Percentiles rank a stretch among this genome's conserved stretches.
These are phyloP conservation scores for Stylonectria norvegica DNA, from an alignment of 2,329 filamentous ascomycete genomes.

Conservation along the genomic window DNA sequence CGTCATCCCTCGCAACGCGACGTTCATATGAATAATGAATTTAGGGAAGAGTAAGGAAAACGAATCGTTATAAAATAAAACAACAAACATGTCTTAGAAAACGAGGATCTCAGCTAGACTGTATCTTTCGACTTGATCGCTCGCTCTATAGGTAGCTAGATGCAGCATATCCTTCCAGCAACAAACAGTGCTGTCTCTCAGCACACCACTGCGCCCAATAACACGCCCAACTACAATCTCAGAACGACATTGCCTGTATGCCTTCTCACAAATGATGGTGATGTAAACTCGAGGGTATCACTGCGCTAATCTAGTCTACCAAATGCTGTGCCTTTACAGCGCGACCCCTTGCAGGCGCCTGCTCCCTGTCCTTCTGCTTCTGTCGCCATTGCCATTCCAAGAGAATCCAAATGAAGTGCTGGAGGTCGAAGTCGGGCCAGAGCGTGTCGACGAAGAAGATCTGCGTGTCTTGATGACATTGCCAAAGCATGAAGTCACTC, in stretches of 20 bases:
- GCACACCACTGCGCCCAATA: too few species aligned
- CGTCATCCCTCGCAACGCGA: too few species aligned
- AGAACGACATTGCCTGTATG: conserved; percentile 2
- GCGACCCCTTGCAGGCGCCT: conserved; percentile 35
- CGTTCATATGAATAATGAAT: too few species aligned
- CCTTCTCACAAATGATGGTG: not conserved
- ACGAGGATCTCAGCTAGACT: too few species aligned
- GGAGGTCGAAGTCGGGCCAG: conserved; percentile 95
- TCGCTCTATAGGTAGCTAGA: too few species aligned
- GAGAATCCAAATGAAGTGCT: conserved; percentile 87
- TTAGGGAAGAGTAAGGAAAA: too few species aligned
- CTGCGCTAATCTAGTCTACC: conserved; percentile 17
- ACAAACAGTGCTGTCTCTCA: too few species aligned
- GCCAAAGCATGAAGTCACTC: conserved; percentile 99
- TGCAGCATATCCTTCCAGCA: too few species aligned
- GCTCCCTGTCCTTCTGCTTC: conserved; percentile 54
- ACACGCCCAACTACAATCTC: conserved; percentile 7
- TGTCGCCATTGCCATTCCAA: conserved; percentile 80
- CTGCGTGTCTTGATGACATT: conserved; percentile 88
- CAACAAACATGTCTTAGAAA: too few species aligned
- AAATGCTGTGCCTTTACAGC: conserved; percentile 23
- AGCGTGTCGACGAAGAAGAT: conserved; percentile 88
- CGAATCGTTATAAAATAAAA: too few species aligned
- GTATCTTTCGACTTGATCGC: too few species aligned
- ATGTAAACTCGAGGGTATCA: conserved; percentile 14